These are phyloP conservation scores for Pinus tabuliformis DNA, from an alignment of 75 land plant species.

Conservation along the genomic window DNA sequence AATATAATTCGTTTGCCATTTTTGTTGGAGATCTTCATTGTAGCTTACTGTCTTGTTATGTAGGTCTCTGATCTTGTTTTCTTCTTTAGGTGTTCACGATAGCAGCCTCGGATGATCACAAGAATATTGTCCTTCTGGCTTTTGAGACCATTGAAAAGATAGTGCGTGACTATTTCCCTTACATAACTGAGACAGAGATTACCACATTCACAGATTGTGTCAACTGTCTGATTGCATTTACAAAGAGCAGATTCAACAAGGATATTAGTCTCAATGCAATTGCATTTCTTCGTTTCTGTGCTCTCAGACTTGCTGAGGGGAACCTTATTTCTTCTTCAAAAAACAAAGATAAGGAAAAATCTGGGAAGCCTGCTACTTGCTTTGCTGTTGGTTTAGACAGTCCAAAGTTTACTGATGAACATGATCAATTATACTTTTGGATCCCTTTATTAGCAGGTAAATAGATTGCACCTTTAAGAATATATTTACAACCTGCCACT, in stretches of 20 bases:
- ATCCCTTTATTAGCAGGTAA: constrained; percentile 72
- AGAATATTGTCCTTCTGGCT: constrained; percentile 71
- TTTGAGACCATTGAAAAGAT: constrained; percentile 92
- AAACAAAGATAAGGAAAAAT: constrained; percentile 20
- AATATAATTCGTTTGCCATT: not conserved
- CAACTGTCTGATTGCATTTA: constrained; percentile 72
- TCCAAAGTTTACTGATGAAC: constrained; percentile 30
- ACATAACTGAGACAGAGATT: constrained; percentile 84
- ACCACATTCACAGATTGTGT: constrained; percentile 85
- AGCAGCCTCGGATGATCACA: constrained; percentile 79
- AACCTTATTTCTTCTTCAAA: constrained; percentile 49
- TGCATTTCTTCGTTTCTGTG: constrained; percentile 86
- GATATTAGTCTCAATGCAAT: constrained; percentile 87
- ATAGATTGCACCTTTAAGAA: not conserved
- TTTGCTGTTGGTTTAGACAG: constrained; percentile 18
- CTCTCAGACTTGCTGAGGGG: constrained; percentile 81
- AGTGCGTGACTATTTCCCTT: constrained; percentile 78
- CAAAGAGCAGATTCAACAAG: constrained; percentile 64
- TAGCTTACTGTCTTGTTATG: too few species aligned
- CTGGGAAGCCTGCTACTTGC: constrained; percentile 14
- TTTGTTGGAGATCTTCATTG: not conserved
- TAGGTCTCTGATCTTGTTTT: constrained; percentile 8
- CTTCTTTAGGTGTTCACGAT: constrained; percentile 58
- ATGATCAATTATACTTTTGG: constrained; percentile 67
- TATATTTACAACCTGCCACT: not conserved